Conservation (phyloP, 352 stramenopile genomes). For the Bremia lactucae region DNA sequence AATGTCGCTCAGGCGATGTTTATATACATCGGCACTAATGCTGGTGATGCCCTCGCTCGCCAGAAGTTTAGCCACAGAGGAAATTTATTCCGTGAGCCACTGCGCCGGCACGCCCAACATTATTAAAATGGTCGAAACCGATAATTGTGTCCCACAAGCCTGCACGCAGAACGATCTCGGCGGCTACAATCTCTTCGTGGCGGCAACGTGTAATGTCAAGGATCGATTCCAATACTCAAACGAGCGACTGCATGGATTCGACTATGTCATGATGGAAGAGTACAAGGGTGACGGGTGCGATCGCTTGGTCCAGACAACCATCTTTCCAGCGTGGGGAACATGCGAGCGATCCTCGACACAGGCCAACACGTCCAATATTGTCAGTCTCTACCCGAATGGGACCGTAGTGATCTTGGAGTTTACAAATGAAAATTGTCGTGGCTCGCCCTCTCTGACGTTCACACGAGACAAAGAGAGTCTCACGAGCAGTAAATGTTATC, state of each 20-base stretch:
- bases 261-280: conserved; percentile 26
- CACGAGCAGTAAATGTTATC: conserved; percentile 9
- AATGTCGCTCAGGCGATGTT: conserved; percentile 12
- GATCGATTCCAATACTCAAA: conserved; percentile 20
- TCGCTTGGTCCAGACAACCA: conserved; percentile 15
- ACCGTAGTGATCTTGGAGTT: conserved; percentile 11
- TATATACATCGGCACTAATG: conserved; percentile 3
- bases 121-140: conserved; percentile 12
- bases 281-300: conserved; percentile 12
- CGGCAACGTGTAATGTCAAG: conserved; percentile 13
- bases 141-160: conserved; percentile 6
- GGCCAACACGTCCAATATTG: conserved; percentile 14
- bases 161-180: conserved; percentile 15
- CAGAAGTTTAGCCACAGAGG: conserved; percentile 12
- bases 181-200: conserved; percentile 18
- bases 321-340: conserved; percentile 18
- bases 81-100: conserved; percentile 22
- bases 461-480: conserved; percentile 6
- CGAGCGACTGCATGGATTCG: conserved; percentile 13
- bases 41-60: conserved; percentile 4
- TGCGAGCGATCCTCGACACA: conserved; percentile 20
- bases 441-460: conserved; percentile 8
- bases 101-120: conserved; percentile 23
- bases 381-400: conserved; percentile 18
- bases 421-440: conserved; percentile 12